Conservation (phyloP, 2,329 filamentous ascomycete genomes). For the Mycosphaerella arachidis region DNA sequence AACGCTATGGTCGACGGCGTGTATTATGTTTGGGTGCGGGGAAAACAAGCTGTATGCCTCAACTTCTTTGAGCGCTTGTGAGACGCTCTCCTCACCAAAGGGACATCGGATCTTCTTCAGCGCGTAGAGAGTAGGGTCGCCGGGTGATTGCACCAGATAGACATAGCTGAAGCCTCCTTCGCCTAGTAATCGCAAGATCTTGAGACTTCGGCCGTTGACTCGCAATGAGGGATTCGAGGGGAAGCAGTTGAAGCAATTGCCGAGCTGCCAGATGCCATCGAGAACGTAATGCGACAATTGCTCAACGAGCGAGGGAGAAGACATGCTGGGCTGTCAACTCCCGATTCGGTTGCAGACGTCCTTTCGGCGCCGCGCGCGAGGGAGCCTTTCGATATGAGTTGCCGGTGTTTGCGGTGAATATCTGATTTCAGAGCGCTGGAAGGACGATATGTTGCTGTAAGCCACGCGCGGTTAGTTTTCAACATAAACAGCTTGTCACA, state of each 20-base stretch:
- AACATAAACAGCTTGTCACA: background rate
- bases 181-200: conserved; percentile 87
- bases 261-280: conserved; percentile 85
- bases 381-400: background rate
- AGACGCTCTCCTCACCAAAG: conserved; percentile 92
- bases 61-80: conserved; percentile 92
- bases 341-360: background rate
- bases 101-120: conserved; percentile 99
- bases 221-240: conserved; percentile 89
- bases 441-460: no score
- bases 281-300: conserved; percentile 59
- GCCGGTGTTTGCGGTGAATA: background rate
- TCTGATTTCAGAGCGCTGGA: no score
- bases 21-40: conserved; percentile 79
- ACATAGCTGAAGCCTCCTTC: conserved; percentile 99
- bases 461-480: no score
- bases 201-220: conserved; percentile 92
- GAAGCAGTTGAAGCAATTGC: conserved; percentile 95
- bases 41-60: conserved; percentile 92
- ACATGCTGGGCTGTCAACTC: conserved; percentile 13
- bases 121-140: conserved; percentile 77
- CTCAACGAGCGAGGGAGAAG: conserved; percentile 28
- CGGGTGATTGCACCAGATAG: conserved; percentile 92
- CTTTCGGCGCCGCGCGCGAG: no score
- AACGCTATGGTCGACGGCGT: conserved; percentile 76